These are phyloP conservation scores for Metrosideros polymorpha DNA, from an alignment of 441 rosid genomes.

Conservation along the genomic window DNA sequence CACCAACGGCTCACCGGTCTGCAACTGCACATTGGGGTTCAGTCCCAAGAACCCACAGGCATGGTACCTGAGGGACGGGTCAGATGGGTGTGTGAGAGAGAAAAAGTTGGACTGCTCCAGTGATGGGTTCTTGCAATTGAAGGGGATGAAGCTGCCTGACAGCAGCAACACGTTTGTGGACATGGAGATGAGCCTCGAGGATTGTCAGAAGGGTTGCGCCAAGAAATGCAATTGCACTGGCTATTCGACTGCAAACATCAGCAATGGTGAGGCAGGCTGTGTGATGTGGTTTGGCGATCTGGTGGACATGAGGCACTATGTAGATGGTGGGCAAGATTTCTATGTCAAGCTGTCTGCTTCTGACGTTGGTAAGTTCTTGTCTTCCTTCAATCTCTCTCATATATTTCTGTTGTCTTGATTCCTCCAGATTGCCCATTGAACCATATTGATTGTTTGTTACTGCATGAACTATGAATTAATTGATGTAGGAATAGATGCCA, in stretches of 20 bases:
- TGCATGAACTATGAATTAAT: not conserved
- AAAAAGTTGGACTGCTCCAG: constrained; percentile 29
- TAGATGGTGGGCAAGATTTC: constrained; percentile 45
- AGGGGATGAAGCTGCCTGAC: constrained; percentile 63
- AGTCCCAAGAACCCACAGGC: constrained; percentile 40
- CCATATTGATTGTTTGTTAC: not conserved
- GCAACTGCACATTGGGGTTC: constrained; percentile 58
- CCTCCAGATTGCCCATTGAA: not conserved
- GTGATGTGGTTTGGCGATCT: constrained; percentile 56
- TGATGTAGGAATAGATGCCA: not conserved
- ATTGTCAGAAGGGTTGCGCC: constrained; percentile 41
- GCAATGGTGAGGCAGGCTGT: constrained; percentile 47
- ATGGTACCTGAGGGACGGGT: constrained; percentile 60
- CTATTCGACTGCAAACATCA: constrained; percentile 42
- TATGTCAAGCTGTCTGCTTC: constrained; percentile 43
- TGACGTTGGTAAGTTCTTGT: constrained; percentile 33
- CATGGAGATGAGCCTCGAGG: constrained; percentile 25
- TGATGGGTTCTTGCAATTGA: constrained; percentile 44
- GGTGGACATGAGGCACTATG: constrained; percentile 39
- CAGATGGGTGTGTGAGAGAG: constrained; percentile 55
- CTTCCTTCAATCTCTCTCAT: not conserved
- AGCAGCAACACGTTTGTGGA: constrained; percentile 31
- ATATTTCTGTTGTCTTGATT: constrained; percentile 20
- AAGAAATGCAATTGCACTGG: constrained; percentile 65
- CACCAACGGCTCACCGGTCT: constrained; percentile 56